Evolutionary conservation across 352 stramenopile genomes (phyloP), one percentile per base, ranked within the genome.

Genomic region (Globisporangium irregulare): DNA sequence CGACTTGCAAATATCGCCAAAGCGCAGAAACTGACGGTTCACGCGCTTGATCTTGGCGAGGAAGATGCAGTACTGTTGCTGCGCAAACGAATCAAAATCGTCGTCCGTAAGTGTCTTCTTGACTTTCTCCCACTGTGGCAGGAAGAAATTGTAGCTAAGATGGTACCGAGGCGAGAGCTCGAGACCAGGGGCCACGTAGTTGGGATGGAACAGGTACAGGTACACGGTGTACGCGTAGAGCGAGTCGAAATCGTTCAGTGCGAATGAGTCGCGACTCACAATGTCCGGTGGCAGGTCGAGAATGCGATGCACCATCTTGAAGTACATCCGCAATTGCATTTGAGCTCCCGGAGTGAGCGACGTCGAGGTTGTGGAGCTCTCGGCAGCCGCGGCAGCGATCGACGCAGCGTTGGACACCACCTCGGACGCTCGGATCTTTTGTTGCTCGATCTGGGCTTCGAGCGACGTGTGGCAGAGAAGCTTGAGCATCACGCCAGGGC

Each of bases 21-120:
- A 90, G 3, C 78, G 62, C 20, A 89, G 34, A 18, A 90, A 92
- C 54, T 90, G 82, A 8, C 76, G 67, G 54, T 89, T 84, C 38
- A 87, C 74, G 9, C 80, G 81, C 71, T 85, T 89, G 53, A 91
- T 68, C 64, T 90, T 91, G 10, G 79, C 73, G 25, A 92, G 27
- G 41, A 90, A 91, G 54, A 92, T 91, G 75, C 83, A 89, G 34
- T 88, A 87, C 38, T 90, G 81, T 59, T 92, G 84, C 63, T 92
- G 82, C 0, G 81, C 78, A 27, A 92, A 89, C 36, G 81, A 73
- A 54, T 91, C 81, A 48, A 84, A 89, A 32, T 82, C 73, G 58
- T 89, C 78, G 0, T 90, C 76, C 1, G 76, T 71, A 20, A 92
- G 62, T 18, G 76, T 83, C 29, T 72, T 74, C 69, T 91, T 85